phyloP scores from a whole-genome alignment of 257 asterid genomes.

The Jacaranda mimosifolia region DNA sequence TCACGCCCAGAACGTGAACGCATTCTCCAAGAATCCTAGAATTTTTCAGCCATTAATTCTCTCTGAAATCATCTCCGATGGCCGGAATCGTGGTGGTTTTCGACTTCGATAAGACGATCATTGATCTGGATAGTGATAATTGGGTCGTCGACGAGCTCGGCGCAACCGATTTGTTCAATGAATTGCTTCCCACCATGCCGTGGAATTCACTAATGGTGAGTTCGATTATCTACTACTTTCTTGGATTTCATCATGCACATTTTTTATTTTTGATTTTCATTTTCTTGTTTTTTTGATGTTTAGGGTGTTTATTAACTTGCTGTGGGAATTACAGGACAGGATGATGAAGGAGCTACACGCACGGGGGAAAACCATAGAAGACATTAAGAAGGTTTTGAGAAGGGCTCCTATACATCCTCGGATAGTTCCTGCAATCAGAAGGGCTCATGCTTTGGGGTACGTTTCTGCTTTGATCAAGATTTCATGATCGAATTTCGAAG shows the following conservation, averaged over 20 bases:
- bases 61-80: conserved; percentile 32
- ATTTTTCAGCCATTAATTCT: not conserved
- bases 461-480: not conserved
- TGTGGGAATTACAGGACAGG: conserved; percentile 50
- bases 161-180: too few relatives aligned
- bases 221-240: too few relatives aligned
- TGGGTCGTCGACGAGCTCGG: too few relatives aligned
- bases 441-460: conserved; percentile 70
- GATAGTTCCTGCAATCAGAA: conserved; percentile 59
- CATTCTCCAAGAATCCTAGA: not conserved
- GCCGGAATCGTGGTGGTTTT: conserved; percentile 54
- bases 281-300: not conserved
- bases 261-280: not conserved
- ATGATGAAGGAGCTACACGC: conserved; percentile 70
- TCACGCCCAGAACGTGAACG: not conserved
- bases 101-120: conserved; percentile 66
- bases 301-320: conserved; percentile 4
- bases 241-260: too few relatives aligned
- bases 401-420: conserved; percentile 60
- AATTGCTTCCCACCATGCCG: too few relatives aligned
- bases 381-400: conserved; percentile 55
- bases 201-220: too few relatives aligned
- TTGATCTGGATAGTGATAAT: conserved; percentile 58
- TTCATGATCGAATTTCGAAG: not conserved
- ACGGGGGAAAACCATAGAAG: conserved; percentile 57